A percentile compares a stretch with the other conserved stretches of the same genome.
Evolutionary conservation across 2,329 filamentous ascomycete species (phyloP).

Genomic region (Cladophialophora carrionii): DNA sequence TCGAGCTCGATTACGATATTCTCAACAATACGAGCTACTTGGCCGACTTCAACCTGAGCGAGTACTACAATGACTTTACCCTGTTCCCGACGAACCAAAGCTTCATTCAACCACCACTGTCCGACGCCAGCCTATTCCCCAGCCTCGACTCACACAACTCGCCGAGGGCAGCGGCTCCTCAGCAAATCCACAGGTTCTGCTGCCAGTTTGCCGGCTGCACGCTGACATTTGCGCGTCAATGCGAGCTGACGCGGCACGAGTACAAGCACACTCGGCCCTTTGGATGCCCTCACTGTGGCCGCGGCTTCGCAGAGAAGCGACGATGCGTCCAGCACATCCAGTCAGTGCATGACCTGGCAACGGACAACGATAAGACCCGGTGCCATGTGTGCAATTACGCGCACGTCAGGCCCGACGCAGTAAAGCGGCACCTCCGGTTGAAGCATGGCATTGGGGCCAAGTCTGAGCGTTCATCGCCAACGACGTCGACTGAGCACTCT

Average conservation of each 20-base stretch:
- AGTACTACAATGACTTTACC: constrained; percentile 15
- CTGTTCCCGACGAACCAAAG: constrained; percentile 9
- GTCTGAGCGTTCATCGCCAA: constrained; percentile 7
- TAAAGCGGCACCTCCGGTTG: constrained; percentile 25
- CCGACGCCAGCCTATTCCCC: constrained; percentile 9
- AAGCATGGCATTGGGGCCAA: constrained; percentile 22
- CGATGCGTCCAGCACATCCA: constrained; percentile 24
- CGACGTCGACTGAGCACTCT: constrained; percentile 5
- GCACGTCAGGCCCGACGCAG: constrained; percentile 26
- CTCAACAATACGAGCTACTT: constrained; percentile 20
- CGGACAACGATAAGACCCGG: constrained; percentile 9
- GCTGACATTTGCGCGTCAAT: constrained; percentile 19
- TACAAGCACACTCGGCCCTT: constrained; percentile 25
- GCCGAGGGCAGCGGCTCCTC: not conserved
- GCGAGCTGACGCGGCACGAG: constrained; percentile 26
- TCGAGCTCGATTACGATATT: constrained; percentile 21
- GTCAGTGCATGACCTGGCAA: constrained; percentile 18
- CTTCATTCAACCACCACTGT: constrained; percentile 1
- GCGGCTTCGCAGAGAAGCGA: constrained; percentile 27
- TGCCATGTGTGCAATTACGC: constrained; percentile 23
- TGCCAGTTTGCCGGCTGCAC: constrained; percentile 20
- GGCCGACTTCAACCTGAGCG: constrained; percentile 19
- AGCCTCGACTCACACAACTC: constrained; percentile 8
- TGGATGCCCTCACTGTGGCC: constrained; percentile 19
- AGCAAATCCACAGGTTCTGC: not conserved